These are phyloP conservation scores for Paraphaeosphaeria minitans DNA, from an alignment of 2,329 filamentous ascomycete species.

Conservation along the genomic window DNA sequence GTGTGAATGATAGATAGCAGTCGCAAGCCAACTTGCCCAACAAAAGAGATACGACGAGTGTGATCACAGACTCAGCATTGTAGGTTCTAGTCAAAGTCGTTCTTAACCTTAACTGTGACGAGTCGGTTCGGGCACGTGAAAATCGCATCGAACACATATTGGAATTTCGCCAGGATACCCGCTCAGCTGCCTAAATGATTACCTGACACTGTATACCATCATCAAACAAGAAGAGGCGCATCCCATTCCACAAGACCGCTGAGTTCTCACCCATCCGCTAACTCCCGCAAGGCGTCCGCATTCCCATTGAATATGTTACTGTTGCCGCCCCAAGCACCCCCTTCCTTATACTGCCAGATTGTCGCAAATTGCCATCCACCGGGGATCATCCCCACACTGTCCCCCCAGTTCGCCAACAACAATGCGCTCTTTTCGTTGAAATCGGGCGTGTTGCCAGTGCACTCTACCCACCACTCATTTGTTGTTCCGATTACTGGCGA, in stretches of 20 bases:
- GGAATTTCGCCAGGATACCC: no score
- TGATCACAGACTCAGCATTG: no score
- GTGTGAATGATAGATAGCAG: no score
- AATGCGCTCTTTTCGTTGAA: constrained; percentile 56
- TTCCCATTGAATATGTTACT: constrained; percentile 59
- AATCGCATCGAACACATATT: no score
- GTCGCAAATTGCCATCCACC: constrained; percentile 60
- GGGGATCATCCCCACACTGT: constrained; percentile 52
- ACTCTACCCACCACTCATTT: constrained; percentile 60
- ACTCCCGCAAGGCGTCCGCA: constrained; percentile 39
- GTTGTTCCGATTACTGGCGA: constrained; percentile 62
- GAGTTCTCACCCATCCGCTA: constrained; percentile 33
- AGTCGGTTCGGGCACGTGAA: no score
- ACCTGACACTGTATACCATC: not conserved
- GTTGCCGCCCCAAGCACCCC: constrained; percentile 58
- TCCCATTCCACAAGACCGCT: not conserved
- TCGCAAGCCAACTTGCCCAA: no score
- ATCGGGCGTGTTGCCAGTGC: constrained; percentile 56
- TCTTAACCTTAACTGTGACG: no score
- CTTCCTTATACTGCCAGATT: constrained; percentile 61
- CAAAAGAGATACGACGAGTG: no score
- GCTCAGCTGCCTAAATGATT: no score
- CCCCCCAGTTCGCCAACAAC: constrained; percentile 54
- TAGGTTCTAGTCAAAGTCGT: no score
- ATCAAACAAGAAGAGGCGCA: not conserved